Percentiles rank a stretch among this genome's conserved stretches.
These are phyloP conservation scores for Lactarius indigo DNA, from an alignment of 768 basidiomycete genomes.

Conservation along the genomic window DNA sequence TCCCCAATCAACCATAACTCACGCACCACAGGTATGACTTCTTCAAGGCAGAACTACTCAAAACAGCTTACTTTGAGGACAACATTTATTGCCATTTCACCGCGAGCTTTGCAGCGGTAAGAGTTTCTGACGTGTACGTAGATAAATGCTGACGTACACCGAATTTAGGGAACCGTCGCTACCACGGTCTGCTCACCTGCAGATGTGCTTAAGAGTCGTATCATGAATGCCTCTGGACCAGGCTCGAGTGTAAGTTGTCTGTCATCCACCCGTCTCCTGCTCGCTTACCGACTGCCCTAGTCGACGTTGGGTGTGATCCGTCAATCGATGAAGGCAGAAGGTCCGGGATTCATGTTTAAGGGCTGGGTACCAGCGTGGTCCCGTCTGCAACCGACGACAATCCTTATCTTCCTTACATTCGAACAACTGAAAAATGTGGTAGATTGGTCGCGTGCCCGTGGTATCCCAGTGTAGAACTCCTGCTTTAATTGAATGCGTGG, in stretches of 20 bases:
- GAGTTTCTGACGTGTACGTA: slow-evolving; percentile 28
- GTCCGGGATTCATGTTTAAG: slow-evolving; percentile 89
- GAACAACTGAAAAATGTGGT: slow-evolving; percentile 76
- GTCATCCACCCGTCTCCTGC: neutral
- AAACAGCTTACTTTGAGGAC: slow-evolving; percentile 69
- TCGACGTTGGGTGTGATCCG: slow-evolving; percentile 71
- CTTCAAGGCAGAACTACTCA: slow-evolving; percentile 81
- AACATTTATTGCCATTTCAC: slow-evolving; percentile 82
- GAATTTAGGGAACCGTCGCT: slow-evolving; percentile 71
- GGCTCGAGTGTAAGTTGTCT: slow-evolving; percentile 60
- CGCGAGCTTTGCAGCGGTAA: slow-evolving; percentile 80
- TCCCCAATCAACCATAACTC: neutral
- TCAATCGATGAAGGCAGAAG: slow-evolving; percentile 65
- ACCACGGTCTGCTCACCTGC: slow-evolving; percentile 89
- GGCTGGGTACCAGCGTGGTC: slow-evolving; percentile 89
- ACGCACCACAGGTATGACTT: slow-evolving; percentile 67
- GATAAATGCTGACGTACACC: neutral
- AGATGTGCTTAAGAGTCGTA: slow-evolving; percentile 83
- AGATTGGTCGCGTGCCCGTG: slow-evolving; percentile 44
- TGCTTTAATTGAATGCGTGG: neutral
- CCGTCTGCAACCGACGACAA: slow-evolving; percentile 81
- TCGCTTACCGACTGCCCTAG: slow-evolving; percentile 33
- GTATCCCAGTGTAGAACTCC: slow-evolving; percentile 12
- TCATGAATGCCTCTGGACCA: slow-evolving; percentile 86
- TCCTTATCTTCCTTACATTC: slow-evolving; percentile 81